phyloP scores from a whole-genome alignment of 306 rosid species.

The Prunus persica region DNA sequence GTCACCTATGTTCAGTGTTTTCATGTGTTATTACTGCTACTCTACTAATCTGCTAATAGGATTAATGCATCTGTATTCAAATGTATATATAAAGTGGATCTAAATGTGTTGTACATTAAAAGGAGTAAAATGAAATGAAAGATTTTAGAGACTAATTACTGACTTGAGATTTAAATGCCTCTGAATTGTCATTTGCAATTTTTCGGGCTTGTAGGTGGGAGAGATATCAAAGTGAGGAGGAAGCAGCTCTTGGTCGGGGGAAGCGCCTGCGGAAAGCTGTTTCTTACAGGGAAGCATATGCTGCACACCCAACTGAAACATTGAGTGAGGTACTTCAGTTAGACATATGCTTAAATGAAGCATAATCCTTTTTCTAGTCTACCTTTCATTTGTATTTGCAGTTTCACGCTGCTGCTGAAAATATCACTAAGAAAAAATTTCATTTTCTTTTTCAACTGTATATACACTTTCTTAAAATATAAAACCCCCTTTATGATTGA shows the following conservation, averaged over 20 bases:
- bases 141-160: not conserved
- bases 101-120: not conserved
- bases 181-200: not conserved
- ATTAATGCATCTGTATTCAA: not conserved
- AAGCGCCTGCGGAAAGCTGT: slow-evolving; percentile 96
- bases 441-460: not conserved
- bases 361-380: slow-evolving; percentile 7
- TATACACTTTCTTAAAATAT: not conserved
- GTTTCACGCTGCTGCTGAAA: slow-evolving; percentile 9
- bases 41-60: not conserved
- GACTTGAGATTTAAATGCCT: not conserved
- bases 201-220: slow-evolving; percentile 74
- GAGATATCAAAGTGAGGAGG: slow-evolving; percentile 95
- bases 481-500: not conserved
- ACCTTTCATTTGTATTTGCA: slow-evolving; percentile 9
- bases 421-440: not conserved
- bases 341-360: slow-evolving; percentile 28
- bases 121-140: not conserved
- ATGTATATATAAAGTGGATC: not conserved
- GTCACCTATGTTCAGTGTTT: not conserved
- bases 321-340: slow-evolving; percentile 68
- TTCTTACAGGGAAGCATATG: slow-evolving; percentile 91
- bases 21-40: not conserved
- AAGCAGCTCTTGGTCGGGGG: slow-evolving; percentile 97
- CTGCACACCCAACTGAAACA: slow-evolving; percentile 75